Conservation (phyloP, 2,329 filamentous ascomycete species). For the Colletotrichum magnum region DNA sequence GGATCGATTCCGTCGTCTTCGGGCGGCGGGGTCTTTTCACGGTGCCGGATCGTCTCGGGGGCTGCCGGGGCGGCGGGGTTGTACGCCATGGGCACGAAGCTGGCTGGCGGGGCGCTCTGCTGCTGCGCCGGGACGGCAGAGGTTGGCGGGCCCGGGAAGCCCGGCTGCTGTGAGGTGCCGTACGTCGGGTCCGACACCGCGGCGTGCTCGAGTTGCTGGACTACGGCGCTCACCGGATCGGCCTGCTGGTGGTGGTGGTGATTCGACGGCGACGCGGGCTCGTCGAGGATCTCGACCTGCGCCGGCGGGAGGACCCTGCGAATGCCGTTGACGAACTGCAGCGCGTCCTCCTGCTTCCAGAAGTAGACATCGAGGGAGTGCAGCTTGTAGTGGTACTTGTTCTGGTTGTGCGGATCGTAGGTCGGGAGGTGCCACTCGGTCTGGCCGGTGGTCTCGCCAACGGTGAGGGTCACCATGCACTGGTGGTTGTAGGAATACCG, state of each 20-base stretch:
- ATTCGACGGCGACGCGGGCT: slow-evolving; percentile 65
- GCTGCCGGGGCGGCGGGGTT: slow-evolving; percentile 85
- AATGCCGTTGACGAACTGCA: slow-evolving; percentile 78
- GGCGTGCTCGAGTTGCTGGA: slow-evolving; percentile 80
- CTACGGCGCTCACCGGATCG: slow-evolving; percentile 74
- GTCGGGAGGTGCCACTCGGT: slow-evolving; percentile 83
- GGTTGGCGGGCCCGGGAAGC: slow-evolving; percentile 59
- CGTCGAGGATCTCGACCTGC: slow-evolving; percentile 75
- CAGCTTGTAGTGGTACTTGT: slow-evolving; percentile 84
- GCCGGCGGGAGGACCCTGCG: slow-evolving; percentile 73
- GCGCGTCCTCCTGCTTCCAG: slow-evolving; percentile 81
- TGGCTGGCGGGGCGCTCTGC: slow-evolving; percentile 50
- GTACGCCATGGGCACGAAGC: slow-evolving; percentile 78
- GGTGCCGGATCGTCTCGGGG: slow-evolving; percentile 78
- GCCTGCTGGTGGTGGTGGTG: slow-evolving; percentile 46
- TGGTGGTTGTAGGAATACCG: slow-evolving; percentile 82
- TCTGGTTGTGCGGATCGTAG: slow-evolving; percentile 79
- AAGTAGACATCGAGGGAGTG: slow-evolving; percentile 85
- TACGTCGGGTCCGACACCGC: slow-evolving; percentile 75
- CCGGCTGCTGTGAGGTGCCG: slow-evolving; percentile 44
- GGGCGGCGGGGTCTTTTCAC: slow-evolving; percentile 86
- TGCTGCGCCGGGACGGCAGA: slow-evolving; percentile 48
- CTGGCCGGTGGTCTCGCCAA: slow-evolving; percentile 67
- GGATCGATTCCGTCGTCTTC: slow-evolving; percentile 75
- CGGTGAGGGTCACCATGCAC: slow-evolving; percentile 76